Evolutionary conservation across 1,284 basidiomycete genomes (phyloP), one percentile per base, ranked within the genome.

Genomic region (Abortiporus biennis): DNA sequence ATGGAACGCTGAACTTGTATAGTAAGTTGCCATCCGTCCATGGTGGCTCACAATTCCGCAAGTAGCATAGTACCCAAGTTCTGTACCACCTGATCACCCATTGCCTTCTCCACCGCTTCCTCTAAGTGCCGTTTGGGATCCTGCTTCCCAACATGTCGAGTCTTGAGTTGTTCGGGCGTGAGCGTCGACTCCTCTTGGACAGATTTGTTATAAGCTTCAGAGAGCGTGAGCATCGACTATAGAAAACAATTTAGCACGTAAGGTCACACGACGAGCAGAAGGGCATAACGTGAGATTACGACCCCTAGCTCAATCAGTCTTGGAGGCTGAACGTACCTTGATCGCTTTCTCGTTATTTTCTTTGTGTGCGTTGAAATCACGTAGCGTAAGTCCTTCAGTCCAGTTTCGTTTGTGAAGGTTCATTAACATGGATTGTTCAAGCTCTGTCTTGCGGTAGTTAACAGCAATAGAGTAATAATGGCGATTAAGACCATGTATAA

Each of bases 351-450:
- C 92, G 57, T 96, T 96, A 24, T 69, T 70, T 63, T 88, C 78
- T 57, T 91, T 90, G 63, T 92, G 86, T 43, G 76, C 64, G 64
- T 87, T 78, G 66, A 96, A 96, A 65, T 97, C 92, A 43, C 81
- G 76, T 56, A 97, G 60, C 62, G 87, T 91, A 52, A 98, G 70
- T 2, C 93, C 94, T 63, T 97, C 92, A 6, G 94, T 97, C 93
- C 93, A 98, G 57, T 95, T 94, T 55, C 92, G 77, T 65, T 96
- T 97, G 71, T 97, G 94, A 55, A 98, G 68, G 63, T 97, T 97
- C 82, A 96, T 89, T 52, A 98, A 65, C 93, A 98, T 98, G n/a
- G 87, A 80, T 62, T 98, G 93, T 65, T 98, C 94, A 8, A 94
- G 78, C 60, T 96, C 93, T 16, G 92, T 95, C 73, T 97, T 97